Evolutionary conservation across 1,139 yeast species (phyloP), one percentile per base, ranked within the genome.

Genomic region (Zygotorulaspora mrakii): DNA sequence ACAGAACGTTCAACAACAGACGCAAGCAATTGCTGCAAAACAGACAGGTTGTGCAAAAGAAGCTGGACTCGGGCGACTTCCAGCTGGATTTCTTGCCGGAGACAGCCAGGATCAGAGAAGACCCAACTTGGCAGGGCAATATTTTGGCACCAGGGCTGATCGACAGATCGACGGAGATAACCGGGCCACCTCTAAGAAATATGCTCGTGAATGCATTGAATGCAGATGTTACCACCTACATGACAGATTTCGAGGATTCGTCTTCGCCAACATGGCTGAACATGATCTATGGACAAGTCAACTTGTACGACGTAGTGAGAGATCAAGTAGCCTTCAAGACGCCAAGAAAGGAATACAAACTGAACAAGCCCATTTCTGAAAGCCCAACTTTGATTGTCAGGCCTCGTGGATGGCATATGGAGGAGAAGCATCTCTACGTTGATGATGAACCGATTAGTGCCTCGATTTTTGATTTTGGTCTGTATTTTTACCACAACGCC

Each of bases 241-340:
- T 88, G 96, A 82, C 94, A 33, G 97, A 88, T 68, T 85, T 88
- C 55, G 96, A 88, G 67, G 96, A 88, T 68, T 86, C 95, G 22
- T 80, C 88, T 55, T 82, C 96, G 23, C 98, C 98, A 53, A 89
- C 97, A 24, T 91, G 97, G 97, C 68, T 68, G 53, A 88, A 87
- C 67, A 75, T 86, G 72, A 78, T 85, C 47, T 72, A 77, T 53
- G 98, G 97, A 43, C 98, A 91, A 69, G 87, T 84, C 52, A 89
- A 91, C 67, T 71, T 91, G 58, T 88, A 79, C 67, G 97, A 91
- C 62, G 96, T 88, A 27, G 75, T 82, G 39, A 74, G 91, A 66
- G 74, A 79, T 56, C 74, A 79, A 58, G 71, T 82, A 57, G 67
- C 71, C 48, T 81, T 73, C 56, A 62, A 64, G 31, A 69, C 79